Percentiles rank a stretch among this genome's conserved stretches.
phyloP scores from a whole-genome alignment of 805 yeast species.

The Scheffersomyces stipitis region DNA sequence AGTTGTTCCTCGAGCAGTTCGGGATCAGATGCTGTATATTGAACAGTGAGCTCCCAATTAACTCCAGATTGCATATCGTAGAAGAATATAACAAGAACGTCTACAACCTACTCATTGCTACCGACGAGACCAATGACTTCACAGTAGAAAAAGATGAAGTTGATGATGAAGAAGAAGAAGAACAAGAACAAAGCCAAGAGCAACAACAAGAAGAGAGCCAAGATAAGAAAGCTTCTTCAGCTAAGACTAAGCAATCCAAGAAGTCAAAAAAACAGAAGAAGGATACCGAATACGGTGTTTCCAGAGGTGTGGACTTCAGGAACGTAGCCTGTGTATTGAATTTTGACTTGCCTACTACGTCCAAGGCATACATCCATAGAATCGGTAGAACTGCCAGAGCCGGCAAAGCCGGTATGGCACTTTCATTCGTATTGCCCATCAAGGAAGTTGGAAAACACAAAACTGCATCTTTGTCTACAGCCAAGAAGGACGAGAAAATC shows the following conservation, averaged over 20 bases:
- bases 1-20: constrained; percentile 88
- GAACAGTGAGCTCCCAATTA: constrained; percentile 89
- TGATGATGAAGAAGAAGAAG: constrained; percentile 32
- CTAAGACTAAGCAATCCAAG: constrained; percentile 11
- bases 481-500: constrained; percentile 85
- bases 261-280: constrained; percentile 32
- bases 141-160: constrained; percentile 52
- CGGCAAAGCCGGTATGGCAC: constrained; percentile 90
- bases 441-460: constrained; percentile 89
- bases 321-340: constrained; percentile 96
- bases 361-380: constrained; percentile 88
- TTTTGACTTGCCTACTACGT: constrained; percentile 88
- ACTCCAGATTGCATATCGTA: constrained; percentile 91
- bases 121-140: constrained; percentile 78
- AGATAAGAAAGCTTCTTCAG: constrained; percentile 11
- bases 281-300: constrained; percentile 86
- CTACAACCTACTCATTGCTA: constrained; percentile 85
- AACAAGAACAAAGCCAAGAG: constrained; percentile 17
- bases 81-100: constrained; percentile 92
- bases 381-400: constrained; percentile 98
- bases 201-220: constrained; percentile 18
- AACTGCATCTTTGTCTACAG: constrained; percentile 65
- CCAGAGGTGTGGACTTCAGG: constrained; percentile 94
- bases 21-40: constrained; percentile 87
- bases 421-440: constrained; percentile 84